Conservation (phyloP, 2,329 filamentous ascomycete species). For the Immersiporthe knoxdaviesiana region DNA sequence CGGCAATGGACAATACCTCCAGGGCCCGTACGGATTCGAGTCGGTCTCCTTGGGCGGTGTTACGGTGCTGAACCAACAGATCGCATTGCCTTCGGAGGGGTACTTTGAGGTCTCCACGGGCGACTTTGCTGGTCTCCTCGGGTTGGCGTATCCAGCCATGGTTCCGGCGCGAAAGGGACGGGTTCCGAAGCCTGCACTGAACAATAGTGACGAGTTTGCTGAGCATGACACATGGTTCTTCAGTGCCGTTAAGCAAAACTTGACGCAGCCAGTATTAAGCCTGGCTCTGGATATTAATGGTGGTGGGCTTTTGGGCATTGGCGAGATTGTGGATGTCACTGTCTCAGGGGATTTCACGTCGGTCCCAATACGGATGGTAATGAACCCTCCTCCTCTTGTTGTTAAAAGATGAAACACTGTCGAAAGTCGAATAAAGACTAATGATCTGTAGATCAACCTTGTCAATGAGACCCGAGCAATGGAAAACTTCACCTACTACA, state of each 20-base stretch:
- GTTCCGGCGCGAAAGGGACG: constrained; percentile 18
- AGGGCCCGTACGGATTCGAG: constrained; percentile 22
- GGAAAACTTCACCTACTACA: constrained; percentile 25
- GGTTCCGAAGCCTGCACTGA: neutral
- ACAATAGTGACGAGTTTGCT: constrained; percentile 10
- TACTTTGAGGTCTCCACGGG: constrained; percentile 12
- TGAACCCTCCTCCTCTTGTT: too few relatives aligned
- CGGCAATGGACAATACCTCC: constrained; percentile 19
- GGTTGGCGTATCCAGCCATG: constrained; percentile 24
- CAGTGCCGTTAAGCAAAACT: constrained; percentile 18
- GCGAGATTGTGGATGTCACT: constrained; percentile 20
- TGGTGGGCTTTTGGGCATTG: constrained; percentile 20
- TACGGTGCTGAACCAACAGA: constrained; percentile 17
- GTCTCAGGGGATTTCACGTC: constrained; percentile 14
- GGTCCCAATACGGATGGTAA: constrained; percentile 23
- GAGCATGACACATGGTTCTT: constrained; percentile 26
- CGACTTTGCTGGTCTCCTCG: constrained; percentile 25
- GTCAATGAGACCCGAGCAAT: constrained; percentile 14
- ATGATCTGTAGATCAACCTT: constrained; percentile 7
- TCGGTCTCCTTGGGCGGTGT: constrained; percentile 18
- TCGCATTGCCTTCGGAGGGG: constrained; percentile 20
- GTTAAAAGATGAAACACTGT: too few relatives aligned
- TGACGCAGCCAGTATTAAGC: constrained; percentile 23
- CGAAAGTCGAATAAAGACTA: too few relatives aligned
- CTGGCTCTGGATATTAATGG: constrained; percentile 25